Evolutionary conservation across 1,284 basidiomycete species (phyloP).

Genomic region (Lignosus rhinocerotis): DNA sequence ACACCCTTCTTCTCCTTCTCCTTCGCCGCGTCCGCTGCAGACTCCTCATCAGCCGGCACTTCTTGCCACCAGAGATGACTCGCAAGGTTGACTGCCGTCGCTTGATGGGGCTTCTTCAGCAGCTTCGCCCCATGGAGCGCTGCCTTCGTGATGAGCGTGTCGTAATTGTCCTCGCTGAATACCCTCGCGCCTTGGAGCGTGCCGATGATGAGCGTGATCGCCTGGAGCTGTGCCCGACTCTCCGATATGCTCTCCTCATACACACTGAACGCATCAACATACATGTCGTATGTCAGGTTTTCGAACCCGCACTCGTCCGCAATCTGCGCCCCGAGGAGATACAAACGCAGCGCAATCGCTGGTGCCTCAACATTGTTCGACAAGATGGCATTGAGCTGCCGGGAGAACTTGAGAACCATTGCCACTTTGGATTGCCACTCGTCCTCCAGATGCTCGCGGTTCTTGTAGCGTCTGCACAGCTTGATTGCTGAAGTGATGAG

Average conservation of each 20-base stretch:
- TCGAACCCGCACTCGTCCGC: slow-evolving; percentile 92
- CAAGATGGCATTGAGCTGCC: slow-evolving; percentile 88
- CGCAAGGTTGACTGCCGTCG: slow-evolving; percentile 89
- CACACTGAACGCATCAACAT: slow-evolving; percentile 93
- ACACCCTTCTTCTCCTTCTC: slow-evolving; percentile 39
- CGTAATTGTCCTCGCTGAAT: slow-evolving; percentile 90
- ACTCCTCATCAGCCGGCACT: slow-evolving; percentile 42
- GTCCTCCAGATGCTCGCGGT: slow-evolving; percentile 68
- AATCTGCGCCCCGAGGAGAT: slow-evolving; percentile 92
- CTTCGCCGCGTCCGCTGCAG: slow-evolving; percentile 29
- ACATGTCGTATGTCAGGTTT: slow-evolving; percentile 93
- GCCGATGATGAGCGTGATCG: slow-evolving; percentile 90
- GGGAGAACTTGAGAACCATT: slow-evolving; percentile 87
- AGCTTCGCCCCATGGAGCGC: slow-evolving; percentile 92
- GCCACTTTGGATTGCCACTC: slow-evolving; percentile 85
- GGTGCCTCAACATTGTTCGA: slow-evolving; percentile 91
- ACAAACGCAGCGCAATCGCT: slow-evolving; percentile 85
- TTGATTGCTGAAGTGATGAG: slow-evolving; percentile 90
- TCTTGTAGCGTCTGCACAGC: slow-evolving; percentile 86
- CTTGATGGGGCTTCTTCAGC: slow-evolving; percentile 95
- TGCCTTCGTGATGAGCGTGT: slow-evolving; percentile 94
- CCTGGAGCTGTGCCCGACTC: slow-evolving; percentile 88
- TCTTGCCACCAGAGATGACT: slow-evolving; percentile 98
- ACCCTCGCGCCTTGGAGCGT: slow-evolving; percentile 83
- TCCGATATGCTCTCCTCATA: slow-evolving; percentile 96